Percentiles rank a stretch among this genome's conserved stretches.
Conservation (phyloP, 1,284 basidiomycete species). For the Melampsora americana region DNA sequence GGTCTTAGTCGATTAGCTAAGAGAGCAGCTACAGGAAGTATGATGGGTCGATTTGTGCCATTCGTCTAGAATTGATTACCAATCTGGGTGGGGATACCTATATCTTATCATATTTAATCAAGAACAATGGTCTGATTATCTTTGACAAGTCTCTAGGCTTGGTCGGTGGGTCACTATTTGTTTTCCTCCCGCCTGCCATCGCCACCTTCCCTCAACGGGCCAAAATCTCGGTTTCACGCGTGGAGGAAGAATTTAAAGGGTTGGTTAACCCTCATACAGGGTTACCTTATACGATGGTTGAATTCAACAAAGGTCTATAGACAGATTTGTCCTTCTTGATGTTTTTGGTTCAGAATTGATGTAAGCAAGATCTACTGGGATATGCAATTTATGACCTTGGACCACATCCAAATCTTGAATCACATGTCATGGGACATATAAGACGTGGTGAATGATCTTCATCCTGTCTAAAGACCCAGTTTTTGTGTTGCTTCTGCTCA, state of each 20-base stretch:
- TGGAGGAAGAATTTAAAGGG: conserved; percentile 55
- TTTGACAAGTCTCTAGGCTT: conserved; percentile 43
- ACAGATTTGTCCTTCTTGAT: no score
- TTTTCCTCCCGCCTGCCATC: conserved; percentile 61
- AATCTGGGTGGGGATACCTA: conserved; percentile 22
- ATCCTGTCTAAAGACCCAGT: no score
- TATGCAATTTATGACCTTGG: no score
- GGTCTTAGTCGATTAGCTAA: conserved; percentile 58
- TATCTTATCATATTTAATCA: not conserved
- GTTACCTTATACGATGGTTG: conserved; percentile 53
- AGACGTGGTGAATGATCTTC: no score
- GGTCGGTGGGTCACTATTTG: conserved; percentile 58
- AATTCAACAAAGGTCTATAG: conserved; percentile 60
- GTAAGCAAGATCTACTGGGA: no score
- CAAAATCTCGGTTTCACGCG: conserved; percentile 54
- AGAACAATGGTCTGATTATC: not conserved
- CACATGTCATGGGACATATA: no score
- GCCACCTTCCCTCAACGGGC: conserved; percentile 60
- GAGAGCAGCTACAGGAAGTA: conserved; percentile 54
- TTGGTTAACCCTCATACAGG: conserved; percentile 52
- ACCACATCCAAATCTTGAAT: no score
- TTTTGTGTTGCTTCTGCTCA: no score
- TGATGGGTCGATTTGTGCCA: conserved; percentile 57
- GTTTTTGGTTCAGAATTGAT: no score
- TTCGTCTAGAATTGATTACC: conserved; percentile 52